phyloP scores from a whole-genome alignment of 2,329 filamentous ascomycete genomes.

The Pseudofabraea citricarpa region DNA sequence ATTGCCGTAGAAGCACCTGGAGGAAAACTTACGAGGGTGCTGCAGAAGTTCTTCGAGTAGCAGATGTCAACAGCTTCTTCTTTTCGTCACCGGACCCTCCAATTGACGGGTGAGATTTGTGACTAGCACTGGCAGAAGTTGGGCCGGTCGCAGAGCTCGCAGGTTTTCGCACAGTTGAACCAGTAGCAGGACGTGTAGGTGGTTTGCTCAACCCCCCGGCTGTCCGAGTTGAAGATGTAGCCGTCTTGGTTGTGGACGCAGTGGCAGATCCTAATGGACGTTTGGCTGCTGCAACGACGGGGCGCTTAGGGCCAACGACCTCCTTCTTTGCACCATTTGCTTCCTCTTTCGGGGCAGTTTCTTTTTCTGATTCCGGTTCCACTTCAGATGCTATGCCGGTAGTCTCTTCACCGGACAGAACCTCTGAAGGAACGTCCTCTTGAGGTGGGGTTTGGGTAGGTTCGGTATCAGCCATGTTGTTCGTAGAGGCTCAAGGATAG shows the following conservation, averaged over 20 bases:
- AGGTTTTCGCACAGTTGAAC: conserved; percentile 23
- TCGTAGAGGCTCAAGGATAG: neutral
- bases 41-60: conserved; percentile 25
- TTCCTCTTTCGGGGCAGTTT: conserved; percentile 19
- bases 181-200: conserved; percentile 23
- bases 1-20: no score
- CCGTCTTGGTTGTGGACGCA: conserved; percentile 20
- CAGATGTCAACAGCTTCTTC: conserved; percentile 20
- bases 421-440: conserved; percentile 13
- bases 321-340: conserved; percentile 27
- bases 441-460: conserved; percentile 14
- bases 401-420: conserved; percentile 21
- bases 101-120: conserved; percentile 22
- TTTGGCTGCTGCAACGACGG: conserved; percentile 17
- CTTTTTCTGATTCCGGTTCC: conserved; percentile 23
- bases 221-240: conserved; percentile 19
- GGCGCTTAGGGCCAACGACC: conserved; percentile 22
- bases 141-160: conserved; percentile 24
- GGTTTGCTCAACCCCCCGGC: conserved; percentile 28
- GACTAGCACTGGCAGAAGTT: conserved; percentile 22
- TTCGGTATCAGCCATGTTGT: conserved; percentile 25
- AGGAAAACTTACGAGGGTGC: conserved; percentile 15
- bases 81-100: conserved; percentile 28
- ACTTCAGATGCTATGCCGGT: conserved; percentile 20
- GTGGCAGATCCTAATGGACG: conserved; percentile 20